Evolutionary conservation across 495 filamentous ascomycete species (phyloP), one percentile per base, ranked within the genome.

Genomic region (Pyrenula massariospora): DNA sequence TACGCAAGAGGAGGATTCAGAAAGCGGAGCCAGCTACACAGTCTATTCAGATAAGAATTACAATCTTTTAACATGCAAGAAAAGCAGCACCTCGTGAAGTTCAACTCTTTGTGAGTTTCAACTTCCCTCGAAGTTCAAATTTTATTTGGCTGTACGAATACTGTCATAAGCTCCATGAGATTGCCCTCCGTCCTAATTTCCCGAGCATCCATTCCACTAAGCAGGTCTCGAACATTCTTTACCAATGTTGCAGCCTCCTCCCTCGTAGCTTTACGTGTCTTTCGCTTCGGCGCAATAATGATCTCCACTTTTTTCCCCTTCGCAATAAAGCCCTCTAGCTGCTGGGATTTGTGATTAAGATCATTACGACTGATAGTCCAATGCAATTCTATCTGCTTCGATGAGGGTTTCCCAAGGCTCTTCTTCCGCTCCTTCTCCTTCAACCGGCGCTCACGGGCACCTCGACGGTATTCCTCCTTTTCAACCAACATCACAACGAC

Each of bases 341-440:
- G 76, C 50, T 74, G 73, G 61, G 86, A 55, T 52, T 80, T 77
- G 64, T 87, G 83, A 2, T 61, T 60, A 22, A 90, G 68, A 68
- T 91, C 87, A 66, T 87, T 73, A 10, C 65, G 59, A 55, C 81
- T 82, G 59, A 92, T 90, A 23, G 85, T 82, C 90, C 90, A 95
- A 68, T 89, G 89, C 58, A 95, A 22, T 71, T 95, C 90, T 15
- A 95, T 64, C 64, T 86, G 82, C 73, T 95, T 94, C 3, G 65
- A 59, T 12, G 62, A 50, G 11, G 42, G 15, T 19, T 48, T 50
- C 8, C 20, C 22, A 20, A 20, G 8, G 8, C 8, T 20, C 50
- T 52, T 52, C 19, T 52, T 52, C 8, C 24, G 51, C 22, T 21
- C 53, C 24, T 11, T 23, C 42, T 42, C 31, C 15, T 42, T 42